Evolutionary conservation across 202 grass and related monocot genomes (phyloP).

Genomic region (Panicum virgatum): DNA sequence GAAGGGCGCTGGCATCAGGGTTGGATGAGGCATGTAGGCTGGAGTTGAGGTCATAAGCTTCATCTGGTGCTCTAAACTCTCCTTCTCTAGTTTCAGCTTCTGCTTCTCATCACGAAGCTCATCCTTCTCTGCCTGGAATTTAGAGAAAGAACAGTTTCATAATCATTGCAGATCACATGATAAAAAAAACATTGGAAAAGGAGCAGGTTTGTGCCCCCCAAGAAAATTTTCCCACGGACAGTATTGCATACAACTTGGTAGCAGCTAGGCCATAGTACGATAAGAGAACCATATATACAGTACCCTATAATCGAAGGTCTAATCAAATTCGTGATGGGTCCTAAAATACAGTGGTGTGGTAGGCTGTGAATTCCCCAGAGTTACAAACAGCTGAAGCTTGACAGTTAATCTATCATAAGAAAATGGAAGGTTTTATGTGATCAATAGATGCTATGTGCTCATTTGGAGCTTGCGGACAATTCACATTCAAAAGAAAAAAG

Average conservation of each 20-base stretch:
- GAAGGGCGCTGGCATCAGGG: constrained; percentile 53
- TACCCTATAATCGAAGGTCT: neutral
- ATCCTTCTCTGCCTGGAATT: constrained; percentile 67
- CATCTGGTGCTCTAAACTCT: constrained; percentile 62
- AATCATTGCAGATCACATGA: neutral
- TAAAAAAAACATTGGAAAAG: neutral
- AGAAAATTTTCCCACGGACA: neutral
- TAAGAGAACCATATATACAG: constrained; percentile 7
- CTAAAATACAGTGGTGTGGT: neutral
- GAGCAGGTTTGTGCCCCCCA: neutral
- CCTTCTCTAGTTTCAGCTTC: constrained; percentile 66
- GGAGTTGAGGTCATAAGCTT: constrained; percentile 56
- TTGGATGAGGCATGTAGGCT: constrained; percentile 53
- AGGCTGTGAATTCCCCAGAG: neutral
- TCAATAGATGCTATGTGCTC: neutral
- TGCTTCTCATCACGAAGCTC: constrained; percentile 77
- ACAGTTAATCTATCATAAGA: neutral
- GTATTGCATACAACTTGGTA: neutral
- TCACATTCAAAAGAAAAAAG: neutral
- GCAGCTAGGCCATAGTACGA: neutral
- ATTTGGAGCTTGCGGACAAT: neutral
- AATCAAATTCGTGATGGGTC: neutral
- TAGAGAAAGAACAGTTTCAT: neutral
- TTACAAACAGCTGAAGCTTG: neutral
- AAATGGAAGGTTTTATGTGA: neutral